These are phyloP conservation scores for Solanum arcanum DNA, from an alignment of 257 asterid genomes.

Conservation along the genomic window DNA sequence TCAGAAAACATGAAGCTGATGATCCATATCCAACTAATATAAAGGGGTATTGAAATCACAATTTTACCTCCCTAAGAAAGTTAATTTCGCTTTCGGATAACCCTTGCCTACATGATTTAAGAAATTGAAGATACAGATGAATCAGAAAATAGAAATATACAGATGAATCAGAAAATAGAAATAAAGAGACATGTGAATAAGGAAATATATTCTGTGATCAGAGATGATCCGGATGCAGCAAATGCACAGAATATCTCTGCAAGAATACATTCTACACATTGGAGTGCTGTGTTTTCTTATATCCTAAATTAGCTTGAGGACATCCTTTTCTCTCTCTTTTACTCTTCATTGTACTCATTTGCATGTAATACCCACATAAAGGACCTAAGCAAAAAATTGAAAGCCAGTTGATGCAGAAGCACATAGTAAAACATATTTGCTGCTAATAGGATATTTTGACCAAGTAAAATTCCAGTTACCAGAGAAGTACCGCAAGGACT, in stretches of 20 bases:
- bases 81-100: constrained; percentile 72
- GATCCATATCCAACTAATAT: neutral
- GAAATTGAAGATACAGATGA: neutral
- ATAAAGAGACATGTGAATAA: neutral
- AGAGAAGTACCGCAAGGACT: neutral
- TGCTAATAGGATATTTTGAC: neutral
- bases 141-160: neutral
- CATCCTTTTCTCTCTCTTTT: neutral
- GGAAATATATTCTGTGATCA: neutral
- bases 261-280: neutral
- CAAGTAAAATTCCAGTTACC: neutral
- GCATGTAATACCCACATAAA: neutral
- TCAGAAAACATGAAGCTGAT: neutral
- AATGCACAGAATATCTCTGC: neutral
- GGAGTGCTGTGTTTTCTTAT: neutral
- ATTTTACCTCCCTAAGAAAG: constrained; percentile 71
- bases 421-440: neutral
- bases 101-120: constrained; percentile 66
- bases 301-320: neutral
- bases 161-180: constrained; percentile 2
- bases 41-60: neutral
- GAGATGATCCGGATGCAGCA: neutral
- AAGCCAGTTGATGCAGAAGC: neutral
- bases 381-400: neutral
- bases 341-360: neutral